These are phyloP conservation scores for Theileria luwenshuni DNA, from an alignment of 169 alveolate genomes.

Conservation along the genomic window DNA sequence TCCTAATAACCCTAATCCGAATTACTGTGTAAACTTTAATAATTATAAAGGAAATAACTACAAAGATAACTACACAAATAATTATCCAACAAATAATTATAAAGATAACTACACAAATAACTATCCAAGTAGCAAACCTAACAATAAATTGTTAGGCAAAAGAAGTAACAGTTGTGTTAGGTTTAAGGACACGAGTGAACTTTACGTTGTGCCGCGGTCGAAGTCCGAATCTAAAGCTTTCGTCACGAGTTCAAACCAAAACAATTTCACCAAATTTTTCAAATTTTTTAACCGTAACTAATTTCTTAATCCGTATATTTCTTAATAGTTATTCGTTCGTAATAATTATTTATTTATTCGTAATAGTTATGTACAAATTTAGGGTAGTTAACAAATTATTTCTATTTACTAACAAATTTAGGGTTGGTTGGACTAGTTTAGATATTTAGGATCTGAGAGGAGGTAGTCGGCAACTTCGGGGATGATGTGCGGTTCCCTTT, in stretches of 20 bases:
- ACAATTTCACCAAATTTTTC: not conserved
- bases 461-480: conserved; percentile 56
- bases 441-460: conserved; percentile 51
- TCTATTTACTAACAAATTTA: not conserved
- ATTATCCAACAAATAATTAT: not conserved
- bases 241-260: not conserved
- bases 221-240: not conserved
- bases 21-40: conserved; percentile 3
- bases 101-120: not conserved
- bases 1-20: not conserved
- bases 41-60: conserved; percentile 5
- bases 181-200: conserved; percentile 28
- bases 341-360: too few species aligned
- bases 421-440: conserved; percentile 13
- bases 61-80: not conserved
- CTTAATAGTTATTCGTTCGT: too few species aligned
- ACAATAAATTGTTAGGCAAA: not conserved
- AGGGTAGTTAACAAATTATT: too few species aligned
- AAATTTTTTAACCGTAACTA: not conserved
- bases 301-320: too few species aligned
- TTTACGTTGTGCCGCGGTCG: conserved; percentile 15
- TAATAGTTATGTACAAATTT: too few species aligned
- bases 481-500: conserved; percentile 43
- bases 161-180: conserved; percentile 34
- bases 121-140: not conserved